Percentiles rank a stretch among this genome's conserved stretches.
These are phyloP conservation scores for Boeremia lycopersici DNA, from an alignment of 2,329 filamentous ascomycete genomes.

Conservation along the genomic window DNA sequence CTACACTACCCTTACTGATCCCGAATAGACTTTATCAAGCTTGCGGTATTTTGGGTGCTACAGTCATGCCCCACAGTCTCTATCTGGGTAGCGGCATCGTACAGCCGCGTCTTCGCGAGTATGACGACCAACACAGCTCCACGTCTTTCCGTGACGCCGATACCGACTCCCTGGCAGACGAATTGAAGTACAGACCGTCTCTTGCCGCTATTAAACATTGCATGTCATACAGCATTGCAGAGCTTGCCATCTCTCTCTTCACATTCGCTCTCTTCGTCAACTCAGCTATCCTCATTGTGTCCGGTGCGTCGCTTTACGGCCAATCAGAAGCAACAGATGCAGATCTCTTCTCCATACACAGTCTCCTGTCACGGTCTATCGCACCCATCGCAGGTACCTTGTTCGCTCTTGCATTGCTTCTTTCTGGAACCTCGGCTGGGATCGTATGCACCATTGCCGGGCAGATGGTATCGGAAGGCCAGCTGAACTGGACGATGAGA, in stretches of 20 bases:
- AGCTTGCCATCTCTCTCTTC: conserved; percentile 74
- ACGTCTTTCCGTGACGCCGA: conserved; percentile 5
- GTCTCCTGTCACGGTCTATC: conserved; percentile 70
- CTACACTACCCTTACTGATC: conserved; percentile 8
- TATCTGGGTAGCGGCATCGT: conserved; percentile 64
- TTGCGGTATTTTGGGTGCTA: conserved; percentile 78
- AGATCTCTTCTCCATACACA: conserved; percentile 83
- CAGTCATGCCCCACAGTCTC: conserved; percentile 67
- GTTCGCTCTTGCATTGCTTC: conserved; percentile 81
- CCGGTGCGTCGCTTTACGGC: conserved; percentile 75
- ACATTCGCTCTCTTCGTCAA: conserved; percentile 87
- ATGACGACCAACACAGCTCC: conserved; percentile 29
- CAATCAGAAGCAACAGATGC: conserved; percentile 65
- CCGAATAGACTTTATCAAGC: conserved; percentile 60
- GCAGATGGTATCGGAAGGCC: conserved; percentile 87
- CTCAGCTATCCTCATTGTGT: conserved; percentile 79
- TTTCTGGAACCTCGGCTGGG: conserved; percentile 80
- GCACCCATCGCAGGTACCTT: conserved; percentile 78
- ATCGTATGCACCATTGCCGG: conserved; percentile 89
- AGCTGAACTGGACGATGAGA: conserved; percentile 72
- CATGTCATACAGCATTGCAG: conserved; percentile 73
- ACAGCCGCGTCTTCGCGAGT: conserved; percentile 55
- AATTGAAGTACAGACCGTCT: conserved; percentile 70
- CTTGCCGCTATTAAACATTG: conserved; percentile 74
- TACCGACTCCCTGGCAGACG: conserved; percentile 39